Percentiles rank a stretch among this genome's conserved stretches.
Conservation (phyloP, 1,139 yeast species). For the Diutina sp. region DNA sequence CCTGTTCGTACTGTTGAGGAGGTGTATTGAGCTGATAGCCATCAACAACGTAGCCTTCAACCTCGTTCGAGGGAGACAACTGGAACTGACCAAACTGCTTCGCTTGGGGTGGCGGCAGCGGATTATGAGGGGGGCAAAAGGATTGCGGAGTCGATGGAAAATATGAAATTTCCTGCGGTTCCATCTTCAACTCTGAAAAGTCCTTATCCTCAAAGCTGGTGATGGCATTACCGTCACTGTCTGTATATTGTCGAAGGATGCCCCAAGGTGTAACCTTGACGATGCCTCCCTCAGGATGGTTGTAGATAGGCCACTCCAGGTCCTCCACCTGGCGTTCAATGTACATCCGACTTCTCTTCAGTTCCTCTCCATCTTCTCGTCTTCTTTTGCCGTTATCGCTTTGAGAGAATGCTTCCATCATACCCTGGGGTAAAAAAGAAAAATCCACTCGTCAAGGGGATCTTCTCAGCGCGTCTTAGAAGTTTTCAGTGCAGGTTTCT, state of each 20-base stretch:
- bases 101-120: neutral
- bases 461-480: neutral
- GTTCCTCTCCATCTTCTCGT: slow-evolving; percentile 8
- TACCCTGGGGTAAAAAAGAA: neutral
- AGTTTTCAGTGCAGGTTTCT: neutral
- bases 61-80: neutral
- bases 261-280: slow-evolving; percentile 60
- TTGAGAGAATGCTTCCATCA: neutral
- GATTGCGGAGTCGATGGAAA: slow-evolving; percentile 2
- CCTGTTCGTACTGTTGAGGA: slow-evolving; percentile 1
- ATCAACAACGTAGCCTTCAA: neutral
- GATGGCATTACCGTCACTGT: neutral
- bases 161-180: neutral
- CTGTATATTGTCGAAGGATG: slow-evolving; percentile 5
- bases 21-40: neutral
- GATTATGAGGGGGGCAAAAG: neutral
- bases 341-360: slow-evolving; percentile 7
- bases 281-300: slow-evolving; percentile 54
- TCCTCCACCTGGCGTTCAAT: slow-evolving; percentile 10
- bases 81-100: neutral
- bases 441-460: neutral
- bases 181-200: neutral
- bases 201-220: slow-evolving; percentile 1
- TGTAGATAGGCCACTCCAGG: slow-evolving; percentile 45
- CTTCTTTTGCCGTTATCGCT: slow-evolving; percentile 7